Conservation (phyloP, 2,329 filamentous ascomycete species). For the Biscogniauxia mediterranea region DNA sequence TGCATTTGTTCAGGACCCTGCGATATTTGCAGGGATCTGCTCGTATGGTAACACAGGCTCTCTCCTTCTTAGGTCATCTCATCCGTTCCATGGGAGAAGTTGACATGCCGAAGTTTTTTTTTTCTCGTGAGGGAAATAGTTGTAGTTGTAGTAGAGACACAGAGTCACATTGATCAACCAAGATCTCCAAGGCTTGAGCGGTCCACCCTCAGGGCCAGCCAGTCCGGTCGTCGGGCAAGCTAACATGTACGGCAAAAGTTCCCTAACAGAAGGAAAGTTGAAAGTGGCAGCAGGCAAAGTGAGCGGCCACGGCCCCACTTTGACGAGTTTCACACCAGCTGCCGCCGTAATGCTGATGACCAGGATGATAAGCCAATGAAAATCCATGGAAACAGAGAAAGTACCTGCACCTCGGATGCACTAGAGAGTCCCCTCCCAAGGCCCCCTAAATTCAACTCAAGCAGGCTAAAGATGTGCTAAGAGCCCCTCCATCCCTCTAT, state of each 20-base stretch:
- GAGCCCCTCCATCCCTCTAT: neutral
- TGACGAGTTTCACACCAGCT: slow-evolving; percentile 17
- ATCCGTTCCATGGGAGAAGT: neutral
- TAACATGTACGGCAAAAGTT: neutral
- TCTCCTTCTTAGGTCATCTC: neutral
- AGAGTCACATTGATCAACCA: neutral
- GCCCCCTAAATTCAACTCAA: neutral
- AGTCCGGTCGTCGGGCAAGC: neutral
- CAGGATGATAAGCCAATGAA: slow-evolving; percentile 14
- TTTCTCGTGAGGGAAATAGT: neutral
- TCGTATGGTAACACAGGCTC: neutral
- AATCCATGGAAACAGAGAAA: slow-evolving; percentile 10
- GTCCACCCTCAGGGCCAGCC: neutral
- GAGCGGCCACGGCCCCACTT: slow-evolving; percentile 1
- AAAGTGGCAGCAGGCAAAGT: neutral
- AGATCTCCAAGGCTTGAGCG: neutral
- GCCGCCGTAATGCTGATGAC: slow-evolving; percentile 16
- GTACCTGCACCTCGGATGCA: neutral
- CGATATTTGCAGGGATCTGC: neutral
- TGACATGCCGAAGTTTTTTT: neutral
- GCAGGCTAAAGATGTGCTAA: neutral
- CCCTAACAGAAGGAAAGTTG: too few relatives aligned
- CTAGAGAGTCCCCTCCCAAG: neutral
- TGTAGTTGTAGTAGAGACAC: neutral
- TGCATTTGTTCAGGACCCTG: neutral